Base-by-base conservation (phyloP, 164 flowering plant genomes). In the Chimonanthus praecox region DNA sequence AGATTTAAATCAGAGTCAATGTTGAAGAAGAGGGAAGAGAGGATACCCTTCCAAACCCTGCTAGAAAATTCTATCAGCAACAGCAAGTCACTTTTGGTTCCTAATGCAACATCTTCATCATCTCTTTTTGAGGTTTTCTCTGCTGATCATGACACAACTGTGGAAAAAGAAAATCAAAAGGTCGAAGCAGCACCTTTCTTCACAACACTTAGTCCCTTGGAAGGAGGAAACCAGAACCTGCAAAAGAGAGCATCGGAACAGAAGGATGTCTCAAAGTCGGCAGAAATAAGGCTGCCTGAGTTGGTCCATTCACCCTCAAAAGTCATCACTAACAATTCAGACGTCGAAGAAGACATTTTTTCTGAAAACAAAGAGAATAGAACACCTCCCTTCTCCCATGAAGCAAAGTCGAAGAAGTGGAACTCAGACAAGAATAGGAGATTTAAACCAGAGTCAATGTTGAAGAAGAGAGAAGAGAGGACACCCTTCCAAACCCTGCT, bases 21-120 rank as follows among this genome's bases (percentile, higher is more conserved):
- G 54, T 54, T 75, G 67, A 81, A 86, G 74, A 80, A 71, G 64
- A 72, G 50, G 80, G 75, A 64, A 33, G 87, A 84, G 49, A 83
- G 94, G 75, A 67, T 82, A 33, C 97, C 97, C 58, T 95, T 92
- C 77, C 89, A 88, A 72, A 73, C 93, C 73, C 77, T 91, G 65
- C 73, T 74, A 46, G 63, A 46, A 33, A 76, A 81, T 66, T 78
- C 89, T 15, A 49, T 49, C 15, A 68, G 79, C 72, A 84, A 76
- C 63, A 77, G 71, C 79, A 77, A 69, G 71, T 71, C 85, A 58
- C 69, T 69, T 73, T 73, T 82, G n/a, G 75, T 70, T 49, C 62
- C 60, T 67, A 71, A 70, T 64, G 64, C 68, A 67, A 67, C 82
- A 69, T 64, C 83, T 66, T 51, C 74, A 20, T 20, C 21, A 20